Base-by-base conservation (phyloP, 192 early-diverging fungal species). In the Ramicandelaber brevisporus region DNA sequence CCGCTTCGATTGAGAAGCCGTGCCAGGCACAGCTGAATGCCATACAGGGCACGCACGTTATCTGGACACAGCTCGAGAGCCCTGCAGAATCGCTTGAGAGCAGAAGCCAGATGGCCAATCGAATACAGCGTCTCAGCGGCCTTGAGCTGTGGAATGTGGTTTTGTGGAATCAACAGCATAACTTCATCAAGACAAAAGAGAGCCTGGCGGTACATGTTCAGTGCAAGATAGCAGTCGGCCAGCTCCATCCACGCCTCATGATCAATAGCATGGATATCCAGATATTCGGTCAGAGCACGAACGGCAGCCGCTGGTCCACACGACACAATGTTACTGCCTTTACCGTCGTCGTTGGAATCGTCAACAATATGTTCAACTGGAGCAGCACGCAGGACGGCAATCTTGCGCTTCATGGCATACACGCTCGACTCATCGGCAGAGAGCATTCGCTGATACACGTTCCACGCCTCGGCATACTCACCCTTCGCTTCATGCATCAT, bases 101-200 rank as follows among this genome's bases (percentile, higher is more conserved):
- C 81, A 16, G 80, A 13, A 10, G 53, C 55, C 7, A 59, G 40
- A 43, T 56, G 52, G 6, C 68, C 65, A 40, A 76, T 50, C 5
- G 80, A 72, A 32, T 72, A 79, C 20, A 69, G 57, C 20, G 90
- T 54, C 41, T 97, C 90, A 7, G 87, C 90, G 33, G 84, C 85
- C 27, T 81, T 76, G 18, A 84, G 57, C 31, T 86, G 68, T 42
- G 61, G 72, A 29, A 85, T 65, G 39, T 85, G 78, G 53, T 84
- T 79, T 30, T 59, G 52, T n/a, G 84, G 79, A 34, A 76, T 67
- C 24, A 81, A 60, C 34, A 97, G 31, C 27, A 97, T 57, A n/a
- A 82, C 43, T 48, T 97, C 90, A 45, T 97, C 90, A 26, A 75
- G 43, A 39, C 82, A 87, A 42, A 76, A 93, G 8, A 69, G 70